phyloP scores from a whole-genome alignment of 495 filamentous ascomycete genomes.

The Daldinia childiae region DNA sequence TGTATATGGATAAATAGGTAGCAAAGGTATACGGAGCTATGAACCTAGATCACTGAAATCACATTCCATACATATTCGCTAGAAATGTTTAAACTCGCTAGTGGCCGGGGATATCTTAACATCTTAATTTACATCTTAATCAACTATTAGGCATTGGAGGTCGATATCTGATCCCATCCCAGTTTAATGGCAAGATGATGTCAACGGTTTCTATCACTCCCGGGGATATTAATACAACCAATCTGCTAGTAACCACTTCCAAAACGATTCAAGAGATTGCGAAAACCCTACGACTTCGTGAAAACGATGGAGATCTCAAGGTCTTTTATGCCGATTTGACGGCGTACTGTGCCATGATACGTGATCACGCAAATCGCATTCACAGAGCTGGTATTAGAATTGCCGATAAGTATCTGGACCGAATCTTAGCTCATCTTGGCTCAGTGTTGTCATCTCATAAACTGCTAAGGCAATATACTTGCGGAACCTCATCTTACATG shows the following conservation, averaged over 20 bases:
- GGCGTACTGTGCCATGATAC: conserved; percentile 4
- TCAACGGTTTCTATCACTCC: background rate
- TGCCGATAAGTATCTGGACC: background rate
- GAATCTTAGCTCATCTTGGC: background rate
- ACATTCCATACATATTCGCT: no score
- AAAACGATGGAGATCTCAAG: conserved; percentile 4
- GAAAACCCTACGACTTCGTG: background rate
- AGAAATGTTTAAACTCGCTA: no score
- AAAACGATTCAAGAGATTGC: background rate
- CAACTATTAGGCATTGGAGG: no score
- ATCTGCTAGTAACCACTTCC: background rate
- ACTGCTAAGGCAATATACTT: background rate
- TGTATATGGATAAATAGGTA: background rate
- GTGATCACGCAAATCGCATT: conserved; percentile 1
- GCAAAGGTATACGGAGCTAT: background rate
- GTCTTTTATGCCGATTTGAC: conserved; percentile 10
- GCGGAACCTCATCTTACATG: background rate
- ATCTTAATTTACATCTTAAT: no score
- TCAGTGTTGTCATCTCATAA: background rate
- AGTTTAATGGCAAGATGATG: background rate
- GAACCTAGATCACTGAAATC: background rate
- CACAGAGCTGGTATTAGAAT: conserved; percentile 2
- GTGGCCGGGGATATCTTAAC: no score
- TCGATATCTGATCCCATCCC: background rate
- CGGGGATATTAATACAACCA: background rate